Percentiles rank a stretch among this genome's conserved stretches.
phyloP scores from a whole-genome alignment of 2,329 filamentous ascomycete species.

The Calonectria pauciramosa region DNA sequence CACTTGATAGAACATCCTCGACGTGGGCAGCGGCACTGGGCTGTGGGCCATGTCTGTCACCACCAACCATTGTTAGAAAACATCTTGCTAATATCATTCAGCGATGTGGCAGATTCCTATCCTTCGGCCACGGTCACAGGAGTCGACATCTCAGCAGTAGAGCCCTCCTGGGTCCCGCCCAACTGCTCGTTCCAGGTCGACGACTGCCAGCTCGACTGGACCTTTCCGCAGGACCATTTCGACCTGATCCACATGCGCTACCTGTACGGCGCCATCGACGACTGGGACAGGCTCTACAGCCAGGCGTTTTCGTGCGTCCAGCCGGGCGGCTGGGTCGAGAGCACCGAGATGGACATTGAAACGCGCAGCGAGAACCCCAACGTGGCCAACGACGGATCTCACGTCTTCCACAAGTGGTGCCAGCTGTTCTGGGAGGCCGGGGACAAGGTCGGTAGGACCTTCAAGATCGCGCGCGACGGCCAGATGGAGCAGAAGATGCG shows the following conservation, averaged over 20 bases:
- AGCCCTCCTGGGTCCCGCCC: constrained; percentile 48
- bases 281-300: constrained; percentile 68
- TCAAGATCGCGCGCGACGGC: constrained; percentile 38
- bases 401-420: constrained; percentile 46
- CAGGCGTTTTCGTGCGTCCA: constrained; percentile 65
- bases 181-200: constrained; percentile 53
- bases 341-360: constrained; percentile 38
- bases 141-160: constrained; percentile 52
- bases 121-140: constrained; percentile 49
- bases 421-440: constrained; percentile 45
- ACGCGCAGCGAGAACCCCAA: constrained; percentile 27
- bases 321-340: constrained; percentile 49
- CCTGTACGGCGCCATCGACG: constrained; percentile 68
- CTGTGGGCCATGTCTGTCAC: constrained; percentile 61
- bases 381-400: constrained; percentile 23
- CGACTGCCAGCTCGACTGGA: constrained; percentile 58
- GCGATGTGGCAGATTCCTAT: constrained; percentile 48
- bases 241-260: constrained; percentile 72
- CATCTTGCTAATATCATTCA: neutral
- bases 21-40: constrained; percentile 71
- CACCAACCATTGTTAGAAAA: neutral
- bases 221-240: constrained; percentile 57
- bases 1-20: constrained; percentile 50
- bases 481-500: constrained; percentile 38
- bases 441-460: constrained; percentile 43